Evolutionary conservation across 129 eudicot species (phyloP), one percentile per base, ranked within the genome.

Genomic region (Heracleum sosnowskyi): DNA sequence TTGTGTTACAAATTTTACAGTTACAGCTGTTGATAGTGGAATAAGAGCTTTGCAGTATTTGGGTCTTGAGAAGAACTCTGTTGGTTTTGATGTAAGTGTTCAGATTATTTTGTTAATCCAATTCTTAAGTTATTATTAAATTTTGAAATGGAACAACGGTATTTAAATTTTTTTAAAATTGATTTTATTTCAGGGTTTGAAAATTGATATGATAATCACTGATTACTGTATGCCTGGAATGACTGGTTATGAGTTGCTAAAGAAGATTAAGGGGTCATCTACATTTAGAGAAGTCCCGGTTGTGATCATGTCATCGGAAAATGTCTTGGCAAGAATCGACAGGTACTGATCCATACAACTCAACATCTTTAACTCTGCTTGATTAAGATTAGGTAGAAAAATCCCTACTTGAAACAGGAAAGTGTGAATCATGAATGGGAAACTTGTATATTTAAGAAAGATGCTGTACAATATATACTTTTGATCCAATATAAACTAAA

Each of bases 201-300:
- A 94, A 88, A 92, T 94, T 60, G 96, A 94, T 90, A 82, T 94
- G 86, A 89, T 94, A 69, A 89, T 94, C 39, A 93, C 98, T 0
- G 98, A 93, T 77, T 91, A 93, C 51, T 93, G 96, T 77, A 93
- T 93, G 98, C 98, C 98, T 78, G 98, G 97, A 77, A 94, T 94
- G 98, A 94, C 93, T 76, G 98, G 98, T 42, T 94, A 91, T 68
- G 97, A 94, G 77, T 84, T 94, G 86, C 96, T 94, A 47, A 94
- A 94, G 72, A 91, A 86, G 69, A 91, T 94, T 18, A 94, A 94
- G 97, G 97, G 95, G 47, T 94, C 98, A 69, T 88, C 96, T 11
- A 85, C 84, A 39, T 94, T 91, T 62, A 84, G 97, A 83, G 93
- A 94, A 81, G 88, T 90, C 22, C 98, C 98, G 16, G 98, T 94